Evolutionary conservation across 164 flowering plant genomes (phyloP), one percentile per base, ranked within the genome.

Genomic region (Sedum album): DNA sequence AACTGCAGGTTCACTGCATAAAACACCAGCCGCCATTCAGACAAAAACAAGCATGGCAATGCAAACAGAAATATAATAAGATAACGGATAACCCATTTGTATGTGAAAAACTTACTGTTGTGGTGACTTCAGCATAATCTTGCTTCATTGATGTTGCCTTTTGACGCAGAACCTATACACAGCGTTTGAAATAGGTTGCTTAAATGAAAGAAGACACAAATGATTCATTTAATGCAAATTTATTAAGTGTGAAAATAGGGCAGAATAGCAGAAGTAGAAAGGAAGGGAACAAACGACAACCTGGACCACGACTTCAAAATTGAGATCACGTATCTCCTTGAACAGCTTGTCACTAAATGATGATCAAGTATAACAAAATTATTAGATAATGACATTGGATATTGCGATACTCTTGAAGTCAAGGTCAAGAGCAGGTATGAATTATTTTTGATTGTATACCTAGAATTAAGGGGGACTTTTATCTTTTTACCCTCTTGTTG

Each of bases 71-170:
- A 57, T 18, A 51, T 13, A 28, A 20, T 57, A 28, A 28, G 62
- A 28, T 42, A 68, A 67, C 20, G n/a, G n/a, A n/a, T n/a, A n/a
- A 48, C 48, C 41, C 9, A 62, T 23, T 65, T 26, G 20, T 17
- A 39, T 5, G 51, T 25, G 2, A 13, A 64, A 17, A 23, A 81
- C 91, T 76, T 85, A 91, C 97, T 36, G 86, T 84, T 25, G 88
- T 87, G 28, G 88, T 74, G 83, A 94, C 84, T 42, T 90, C 99
- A 39, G 91, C 77, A 67, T 95, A 95, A 55, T 95, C 99, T 80
- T 95, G 96, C 80, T 92, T 95, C 99, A 95, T 95, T 70, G 96
- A 86, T 74, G 91, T 91, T 71, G 97, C 97, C 78, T 95, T 95
- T 79, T 91, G 99, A 67, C 97, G 92, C 69, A 95, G 81, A 75